Evolutionary conservation across 1,284 basidiomycete species (phyloP).

Genomic region (Grifola frondosa): DNA sequence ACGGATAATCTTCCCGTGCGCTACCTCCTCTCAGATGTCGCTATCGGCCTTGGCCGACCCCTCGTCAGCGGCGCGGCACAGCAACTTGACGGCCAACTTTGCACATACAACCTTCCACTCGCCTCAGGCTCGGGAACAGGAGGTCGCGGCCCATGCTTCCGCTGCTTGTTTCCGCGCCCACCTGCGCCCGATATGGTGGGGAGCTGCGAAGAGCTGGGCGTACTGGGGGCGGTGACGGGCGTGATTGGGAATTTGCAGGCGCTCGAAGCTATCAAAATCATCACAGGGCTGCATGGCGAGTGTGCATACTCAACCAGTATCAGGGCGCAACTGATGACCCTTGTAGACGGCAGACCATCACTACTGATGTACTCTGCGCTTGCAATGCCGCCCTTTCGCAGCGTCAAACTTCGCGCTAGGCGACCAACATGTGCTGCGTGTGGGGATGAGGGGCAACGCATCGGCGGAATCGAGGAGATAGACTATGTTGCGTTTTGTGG

Average conservation of each 20-base stretch:
- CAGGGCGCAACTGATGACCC: neutral
- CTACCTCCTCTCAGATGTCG: slow-evolving; percentile 91
- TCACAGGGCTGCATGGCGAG: slow-evolving; percentile 73
- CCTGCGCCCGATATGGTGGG: slow-evolving; percentile 63
- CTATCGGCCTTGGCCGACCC: slow-evolving; percentile 73
- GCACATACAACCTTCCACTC: slow-evolving; percentile 61
- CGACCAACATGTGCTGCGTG: slow-evolving; percentile 66
- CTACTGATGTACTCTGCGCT: slow-evolving; percentile 78
- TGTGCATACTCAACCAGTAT: too few relatives aligned
- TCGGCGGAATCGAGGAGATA: slow-evolving; percentile 48
- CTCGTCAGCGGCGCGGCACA: slow-evolving; percentile 95
- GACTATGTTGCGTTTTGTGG: slow-evolving; percentile 85
- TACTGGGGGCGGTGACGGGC: slow-evolving; percentile 89
- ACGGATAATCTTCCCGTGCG: slow-evolving; percentile 93
- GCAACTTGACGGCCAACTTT: slow-evolving; percentile 88
- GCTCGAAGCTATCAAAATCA: slow-evolving; percentile 82
- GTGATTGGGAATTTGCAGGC: slow-evolving; percentile 93
- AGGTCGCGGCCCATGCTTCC: slow-evolving; percentile 83
- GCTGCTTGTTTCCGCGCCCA: slow-evolving; percentile 88
- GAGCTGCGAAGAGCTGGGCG: slow-evolving; percentile 89
- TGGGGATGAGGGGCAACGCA: slow-evolving; percentile 43
- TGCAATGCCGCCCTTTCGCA: slow-evolving; percentile 72
- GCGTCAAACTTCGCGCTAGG: slow-evolving; percentile 73
- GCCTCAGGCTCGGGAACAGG: slow-evolving; percentile 30
- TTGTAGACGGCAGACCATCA: slow-evolving; percentile 55